phyloP scores from a whole-genome alignment of 73 alveolate genomes.

The Breviolum minutum region DNA sequence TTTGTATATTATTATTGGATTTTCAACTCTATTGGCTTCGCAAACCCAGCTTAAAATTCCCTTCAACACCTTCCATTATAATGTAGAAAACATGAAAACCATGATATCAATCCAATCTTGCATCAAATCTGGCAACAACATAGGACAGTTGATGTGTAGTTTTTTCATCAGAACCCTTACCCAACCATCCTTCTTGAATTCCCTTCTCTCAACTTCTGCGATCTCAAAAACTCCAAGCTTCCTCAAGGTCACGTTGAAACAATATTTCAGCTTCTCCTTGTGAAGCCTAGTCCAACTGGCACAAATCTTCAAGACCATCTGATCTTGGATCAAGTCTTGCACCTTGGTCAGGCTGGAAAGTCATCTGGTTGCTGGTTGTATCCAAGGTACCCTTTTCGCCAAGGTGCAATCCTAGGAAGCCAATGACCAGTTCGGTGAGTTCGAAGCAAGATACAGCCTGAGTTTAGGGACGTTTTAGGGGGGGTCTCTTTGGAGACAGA shows the following conservation, averaged over 20 bases:
- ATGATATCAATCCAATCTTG: no score
- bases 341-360: background rate
- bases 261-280: slow-evolving; percentile 20
- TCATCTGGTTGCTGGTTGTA: no score
- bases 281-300: slow-evolving; percentile 28
- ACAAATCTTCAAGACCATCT: slow-evolving; percentile 44
- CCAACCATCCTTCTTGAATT: no score
- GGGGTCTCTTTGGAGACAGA: background rate
- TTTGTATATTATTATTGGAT: no score
- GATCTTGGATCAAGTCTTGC: background rate
- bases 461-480: background rate
- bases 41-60: no score
- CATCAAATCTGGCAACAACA: no score
- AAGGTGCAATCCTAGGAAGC: slow-evolving; percentile 11
- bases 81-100: no score
- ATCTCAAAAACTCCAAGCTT: background rate
- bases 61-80: no score
- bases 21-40: no score
- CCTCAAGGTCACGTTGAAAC: slow-evolving; percentile 35
- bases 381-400: no score
- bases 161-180: background rate
- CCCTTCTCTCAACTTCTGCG: no score
- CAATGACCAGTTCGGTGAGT: slow-evolving; percentile 30
- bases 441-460: slow-evolving; percentile 8
- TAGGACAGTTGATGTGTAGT: background rate